Evolutionary conservation across 805 yeast species (phyloP).

Genomic region (Zygotorulaspora sp.): DNA sequence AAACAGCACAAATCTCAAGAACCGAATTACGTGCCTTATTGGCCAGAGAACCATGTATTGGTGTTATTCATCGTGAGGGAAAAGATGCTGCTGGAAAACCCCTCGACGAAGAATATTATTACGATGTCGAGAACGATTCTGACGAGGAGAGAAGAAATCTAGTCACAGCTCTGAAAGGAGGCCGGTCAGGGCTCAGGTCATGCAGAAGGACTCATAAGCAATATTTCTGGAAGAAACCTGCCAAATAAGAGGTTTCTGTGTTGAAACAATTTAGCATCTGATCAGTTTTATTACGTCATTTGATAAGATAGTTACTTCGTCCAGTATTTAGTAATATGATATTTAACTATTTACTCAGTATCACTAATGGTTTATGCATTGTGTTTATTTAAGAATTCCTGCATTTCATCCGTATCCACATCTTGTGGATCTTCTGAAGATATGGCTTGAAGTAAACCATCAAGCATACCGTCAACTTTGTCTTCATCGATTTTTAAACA

Average conservation of each 20-base stretch:
- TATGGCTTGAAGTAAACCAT: slow-evolving; percentile 83
- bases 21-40: slow-evolving; percentile 44
- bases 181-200: slow-evolving; percentile 69
- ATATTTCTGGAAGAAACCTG: slow-evolving; percentile 47
- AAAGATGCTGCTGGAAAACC: slow-evolving; percentile 97
- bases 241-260: slow-evolving; percentile 20
- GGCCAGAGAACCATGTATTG: slow-evolving; percentile 54
- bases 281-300: not conserved
- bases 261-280: too few relatives aligned
- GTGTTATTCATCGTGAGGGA: slow-evolving; percentile 84
- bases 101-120: slow-evolving; percentile 90
- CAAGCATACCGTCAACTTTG: slow-evolving; percentile 74
- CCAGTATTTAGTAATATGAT: too few relatives aligned
- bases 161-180: slow-evolving; percentile 75
- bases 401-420: slow-evolving; percentile 48
- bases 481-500: slow-evolving; percentile 85
- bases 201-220: slow-evolving; percentile 94
- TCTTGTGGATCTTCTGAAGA: slow-evolving; percentile 73
- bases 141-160: slow-evolving; percentile 64
- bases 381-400: slow-evolving; percentile 49
- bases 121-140: slow-evolving; percentile 74
- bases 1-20: slow-evolving; percentile 44
- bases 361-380: slow-evolving; percentile 28
- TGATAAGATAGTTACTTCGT: not conserved
- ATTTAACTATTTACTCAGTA: not conserved